Percentiles rank a stretch among this genome's conserved stretches.
Conservation (phyloP, 495 filamentous ascomycete genomes). For the Lasiosphaeris hirsuta region DNA sequence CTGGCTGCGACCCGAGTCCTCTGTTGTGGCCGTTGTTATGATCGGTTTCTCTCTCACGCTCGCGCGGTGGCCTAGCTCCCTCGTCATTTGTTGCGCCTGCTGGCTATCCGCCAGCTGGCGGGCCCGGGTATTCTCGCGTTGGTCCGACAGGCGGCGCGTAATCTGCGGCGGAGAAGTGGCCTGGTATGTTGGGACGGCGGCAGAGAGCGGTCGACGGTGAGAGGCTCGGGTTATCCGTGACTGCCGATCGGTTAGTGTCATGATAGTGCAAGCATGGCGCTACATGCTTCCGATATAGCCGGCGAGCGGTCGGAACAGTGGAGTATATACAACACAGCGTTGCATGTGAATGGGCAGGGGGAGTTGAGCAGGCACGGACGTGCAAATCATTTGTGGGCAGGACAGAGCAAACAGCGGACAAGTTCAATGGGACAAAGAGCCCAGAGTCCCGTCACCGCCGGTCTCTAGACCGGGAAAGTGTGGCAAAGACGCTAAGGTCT, state of each 20-base stretch:
- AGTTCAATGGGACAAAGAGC: conserved; percentile 1
- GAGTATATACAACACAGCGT: not conserved
- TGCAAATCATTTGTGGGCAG: not conserved
- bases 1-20: conserved; percentile 21
- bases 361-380: not conserved
- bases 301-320: not conserved
- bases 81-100: conserved; percentile 30
- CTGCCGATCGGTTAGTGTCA: conserved; percentile 22
- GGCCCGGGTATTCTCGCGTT: conserved; percentile 37
- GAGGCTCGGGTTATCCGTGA: conserved; percentile 38
- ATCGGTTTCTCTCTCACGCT: conserved; percentile 23
- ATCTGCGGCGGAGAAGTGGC: conserved; percentile 35
- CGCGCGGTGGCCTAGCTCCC: conserved; percentile 23
- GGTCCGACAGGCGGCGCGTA: conserved; percentile 45
- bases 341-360: not conserved
- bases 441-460: not conserved
- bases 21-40: conserved; percentile 23
- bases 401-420: not conserved
- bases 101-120: conserved; percentile 31
- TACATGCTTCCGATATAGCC: not conserved
- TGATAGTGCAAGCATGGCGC: not conserved
- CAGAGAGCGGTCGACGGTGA: conserved; percentile 45
- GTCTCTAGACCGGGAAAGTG: not conserved
- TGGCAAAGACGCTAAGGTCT: not conserved
- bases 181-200: conserved; percentile 36